phyloP scores from a whole-genome alignment of 345 rosid species.

The Ceriops tagal region DNA sequence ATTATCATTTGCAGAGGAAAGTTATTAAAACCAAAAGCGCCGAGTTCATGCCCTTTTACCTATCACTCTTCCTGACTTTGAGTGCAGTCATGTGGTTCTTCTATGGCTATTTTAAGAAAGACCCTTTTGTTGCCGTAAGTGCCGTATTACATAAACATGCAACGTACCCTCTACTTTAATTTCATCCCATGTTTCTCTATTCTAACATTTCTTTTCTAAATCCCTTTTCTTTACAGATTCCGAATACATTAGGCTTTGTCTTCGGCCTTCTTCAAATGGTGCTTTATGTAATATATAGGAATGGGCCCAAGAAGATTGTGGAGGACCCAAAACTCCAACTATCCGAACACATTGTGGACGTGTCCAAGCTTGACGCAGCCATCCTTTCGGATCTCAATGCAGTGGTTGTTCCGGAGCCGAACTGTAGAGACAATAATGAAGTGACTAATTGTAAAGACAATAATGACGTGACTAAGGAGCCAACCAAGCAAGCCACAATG shows the following conservation, averaged over 20 bases:
- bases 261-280: conserved; percentile 73
- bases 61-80: conserved; percentile 74
- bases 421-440: neutral
- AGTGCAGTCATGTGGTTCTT: conserved; percentile 91
- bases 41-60: conserved; percentile 72
- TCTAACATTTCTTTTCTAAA: neutral
- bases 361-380: conserved; percentile 2
- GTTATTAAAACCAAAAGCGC: conserved; percentile 77
- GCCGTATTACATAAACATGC: neutral
- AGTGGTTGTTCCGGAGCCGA: neutral
- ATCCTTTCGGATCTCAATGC: neutral
- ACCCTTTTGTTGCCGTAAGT: conserved; percentile 70
- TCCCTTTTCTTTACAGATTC: conserved; percentile 42
- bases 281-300: conserved; percentile 67
- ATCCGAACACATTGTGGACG: conserved; percentile 27
- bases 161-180: neutral
- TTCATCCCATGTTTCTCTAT: neutral
- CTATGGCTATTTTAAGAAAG: conserved; percentile 64
- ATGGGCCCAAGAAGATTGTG: conserved; percentile 30
- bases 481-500: neutral
- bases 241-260: conserved; percentile 70
- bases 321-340: conserved; percentile 41
- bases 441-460: neutral
- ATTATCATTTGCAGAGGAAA: conserved; percentile 53
- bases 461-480: neutral